Evolutionary conservation across 352 stramenopile species (phyloP).

Genomic region (Phytophthora kernoviae): DNA sequence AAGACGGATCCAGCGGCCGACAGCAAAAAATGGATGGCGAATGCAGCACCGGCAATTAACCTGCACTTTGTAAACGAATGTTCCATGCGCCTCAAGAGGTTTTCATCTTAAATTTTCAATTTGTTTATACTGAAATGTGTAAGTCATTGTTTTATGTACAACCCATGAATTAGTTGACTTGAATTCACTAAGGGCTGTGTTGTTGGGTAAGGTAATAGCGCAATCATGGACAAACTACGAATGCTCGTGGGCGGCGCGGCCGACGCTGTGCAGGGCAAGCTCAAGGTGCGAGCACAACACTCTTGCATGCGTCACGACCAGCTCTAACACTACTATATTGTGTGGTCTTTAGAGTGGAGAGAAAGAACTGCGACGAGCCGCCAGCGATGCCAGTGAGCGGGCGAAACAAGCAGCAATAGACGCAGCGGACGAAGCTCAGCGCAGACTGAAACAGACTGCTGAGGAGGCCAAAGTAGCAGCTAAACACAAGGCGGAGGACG

Average conservation of each 20-base stretch:
- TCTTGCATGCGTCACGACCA: neutral
- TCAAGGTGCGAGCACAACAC: slow-evolving; percentile 20
- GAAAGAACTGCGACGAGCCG: slow-evolving; percentile 18
- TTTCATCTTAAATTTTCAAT: too few relatives aligned
- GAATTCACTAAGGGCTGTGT: neutral
- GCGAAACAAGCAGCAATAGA: slow-evolving; percentile 8
- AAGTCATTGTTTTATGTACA: too few relatives aligned
- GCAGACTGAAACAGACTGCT: slow-evolving; percentile 12
- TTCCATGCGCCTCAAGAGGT: too few relatives aligned
- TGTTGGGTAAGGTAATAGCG: neutral
- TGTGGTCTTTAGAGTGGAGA: slow-evolving; percentile 11
- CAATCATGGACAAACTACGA: slow-evolving; percentile 36
- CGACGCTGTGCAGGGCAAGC: slow-evolving; percentile 30
- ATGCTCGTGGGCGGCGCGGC: slow-evolving; percentile 12
- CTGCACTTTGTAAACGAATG: neutral
- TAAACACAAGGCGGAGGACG: slow-evolving; percentile 10
- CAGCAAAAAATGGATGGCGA: slow-evolving; percentile 14
- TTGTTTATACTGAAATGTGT: too few relatives aligned
- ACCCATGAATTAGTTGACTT: neutral
- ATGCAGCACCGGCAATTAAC: neutral
- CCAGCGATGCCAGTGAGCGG: slow-evolving; percentile 12
- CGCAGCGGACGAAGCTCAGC: slow-evolving; percentile 19
- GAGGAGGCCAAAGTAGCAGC: slow-evolving; percentile 17
- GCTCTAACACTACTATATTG: neutral
- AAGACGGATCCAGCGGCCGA: slow-evolving; percentile 19